Conservation (phyloP, 75 land plant species). For the Pinus albicaulis region DNA sequence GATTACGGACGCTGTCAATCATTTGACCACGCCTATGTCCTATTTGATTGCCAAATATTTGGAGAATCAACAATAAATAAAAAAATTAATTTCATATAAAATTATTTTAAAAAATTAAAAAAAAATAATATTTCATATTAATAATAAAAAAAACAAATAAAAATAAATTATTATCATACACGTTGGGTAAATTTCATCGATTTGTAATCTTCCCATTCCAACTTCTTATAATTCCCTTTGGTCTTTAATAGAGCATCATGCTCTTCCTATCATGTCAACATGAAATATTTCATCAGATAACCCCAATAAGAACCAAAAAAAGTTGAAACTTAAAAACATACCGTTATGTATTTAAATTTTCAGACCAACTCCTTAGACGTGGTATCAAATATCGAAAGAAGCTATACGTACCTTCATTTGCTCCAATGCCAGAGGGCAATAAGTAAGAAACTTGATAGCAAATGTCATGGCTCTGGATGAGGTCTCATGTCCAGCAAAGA, state of each 20-base stretch:
- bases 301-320: neutral
- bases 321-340: neutral
- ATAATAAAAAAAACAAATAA: no score
- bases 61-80: no score
- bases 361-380: no score
- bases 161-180: neutral
- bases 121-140: neutral
- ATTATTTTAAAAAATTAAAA: no score
- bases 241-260: neutral
- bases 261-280: neutral
- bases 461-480: neutral
- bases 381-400: no score
- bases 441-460: neutral
- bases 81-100: neutral
- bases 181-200: constrained; percentile 4
- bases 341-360: no score
- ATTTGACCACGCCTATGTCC: no score
- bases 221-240: neutral
- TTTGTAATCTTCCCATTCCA: neutral
- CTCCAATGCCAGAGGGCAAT: neutral
- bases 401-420: neutral
- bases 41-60: no score
- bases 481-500: constrained; percentile 1
- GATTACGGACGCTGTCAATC: no score
- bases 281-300: neutral